A percentile compares a stretch with the other conserved stretches of the same genome.
Conservation (phyloP, 305 asterid genomes). For the Fraxinus sp. region DNA sequence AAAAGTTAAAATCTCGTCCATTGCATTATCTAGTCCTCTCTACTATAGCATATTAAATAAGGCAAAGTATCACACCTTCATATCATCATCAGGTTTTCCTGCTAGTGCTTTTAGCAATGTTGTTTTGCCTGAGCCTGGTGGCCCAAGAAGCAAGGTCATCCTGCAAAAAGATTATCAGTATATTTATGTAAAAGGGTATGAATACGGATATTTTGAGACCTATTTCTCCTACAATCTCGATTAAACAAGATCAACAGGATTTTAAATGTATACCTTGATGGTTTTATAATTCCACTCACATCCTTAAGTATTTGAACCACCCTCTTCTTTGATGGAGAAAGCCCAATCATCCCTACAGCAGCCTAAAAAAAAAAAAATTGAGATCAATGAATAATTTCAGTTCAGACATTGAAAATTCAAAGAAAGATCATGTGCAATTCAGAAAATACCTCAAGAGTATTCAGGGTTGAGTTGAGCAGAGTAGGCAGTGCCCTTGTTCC, state of each 20-base stretch:
- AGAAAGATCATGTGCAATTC: neutral
- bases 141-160: conserved; percentile 83
- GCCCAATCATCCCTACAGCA: conserved; percentile 51
- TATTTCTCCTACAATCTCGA: neutral
- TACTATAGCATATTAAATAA: neutral
- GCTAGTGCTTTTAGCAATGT: conserved; percentile 71
- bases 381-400: neutral
- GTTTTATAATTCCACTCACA: conserved; percentile 68
- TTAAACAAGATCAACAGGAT: neutral
- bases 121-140: conserved; percentile 94
- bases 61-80: conserved; percentile 40
- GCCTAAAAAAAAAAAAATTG: conserved; percentile 32
- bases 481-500: conserved; percentile 88
- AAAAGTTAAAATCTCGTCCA: neutral
- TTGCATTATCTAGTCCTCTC: neutral
- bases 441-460: conserved; percentile 59
- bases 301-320: conserved; percentile 60
- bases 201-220: neutral
- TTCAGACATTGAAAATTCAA: neutral
- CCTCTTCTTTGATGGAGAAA: conserved; percentile 64
- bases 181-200: neutral
- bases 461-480: conserved; percentile 63
- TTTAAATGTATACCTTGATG: conserved; percentile 56
- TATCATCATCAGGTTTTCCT: conserved; percentile 63
- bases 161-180: conserved; percentile 32